Evolutionary conservation across 352 stramenopile genomes (phyloP).

Genomic region (Plasmopara muralis): DNA sequence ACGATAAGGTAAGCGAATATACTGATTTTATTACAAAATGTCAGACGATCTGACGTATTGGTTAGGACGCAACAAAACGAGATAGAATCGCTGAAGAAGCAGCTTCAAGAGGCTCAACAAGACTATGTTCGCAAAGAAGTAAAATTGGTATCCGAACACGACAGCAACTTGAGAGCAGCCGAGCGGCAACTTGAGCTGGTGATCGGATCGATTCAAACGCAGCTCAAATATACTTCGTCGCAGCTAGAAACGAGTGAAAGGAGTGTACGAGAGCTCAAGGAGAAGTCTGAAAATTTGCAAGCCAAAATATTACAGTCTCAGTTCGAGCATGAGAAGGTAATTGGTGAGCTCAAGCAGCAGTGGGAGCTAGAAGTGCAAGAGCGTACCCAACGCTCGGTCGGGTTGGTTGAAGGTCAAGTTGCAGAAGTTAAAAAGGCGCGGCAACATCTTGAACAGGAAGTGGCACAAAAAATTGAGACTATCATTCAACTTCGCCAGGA

Average conservation of each 20-base stretch:
- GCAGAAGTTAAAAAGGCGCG: constrained; percentile 52
- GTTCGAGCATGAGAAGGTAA: too few relatives aligned
- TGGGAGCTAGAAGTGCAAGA: constrained; percentile 49
- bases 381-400: constrained; percentile 47
- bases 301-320: too few relatives aligned
- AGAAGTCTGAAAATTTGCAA: too few relatives aligned
- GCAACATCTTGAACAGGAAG: constrained; percentile 50
- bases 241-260: constrained; percentile 34
- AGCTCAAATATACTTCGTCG: constrained; percentile 31
- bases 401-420: constrained; percentile 51
- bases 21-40: not conserved
- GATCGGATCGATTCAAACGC: constrained; percentile 32
- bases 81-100: constrained; percentile 40
- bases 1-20: constrained; percentile 26
- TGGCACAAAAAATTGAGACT: constrained; percentile 51
- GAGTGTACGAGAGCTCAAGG: too few relatives aligned
- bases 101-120: constrained; percentile 40
- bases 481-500: constrained; percentile 53
- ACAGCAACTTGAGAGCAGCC: constrained; percentile 22
- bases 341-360: constrained; percentile 27
- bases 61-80: constrained; percentile 47
- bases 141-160: constrained; percentile 27
- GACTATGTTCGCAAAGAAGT: constrained; percentile 38
- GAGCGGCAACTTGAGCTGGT: constrained; percentile 42
- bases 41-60: not conserved